Evolutionary conservation across 2,329 filamentous ascomycete species (phyloP).

Genomic region (Aschersonia sp.): DNA sequence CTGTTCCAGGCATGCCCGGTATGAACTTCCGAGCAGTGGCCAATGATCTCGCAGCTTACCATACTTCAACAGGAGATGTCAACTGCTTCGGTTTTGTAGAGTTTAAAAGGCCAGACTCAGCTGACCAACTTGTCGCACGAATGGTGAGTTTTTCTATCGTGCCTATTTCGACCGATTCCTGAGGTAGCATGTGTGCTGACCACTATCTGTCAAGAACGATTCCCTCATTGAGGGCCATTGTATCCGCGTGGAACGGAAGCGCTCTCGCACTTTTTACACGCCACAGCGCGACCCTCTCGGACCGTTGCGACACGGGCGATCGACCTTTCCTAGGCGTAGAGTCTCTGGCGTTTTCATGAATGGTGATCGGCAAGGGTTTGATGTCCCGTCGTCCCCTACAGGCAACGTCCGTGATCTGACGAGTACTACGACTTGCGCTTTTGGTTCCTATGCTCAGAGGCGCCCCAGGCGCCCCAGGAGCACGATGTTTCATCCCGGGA

Average conservation of each 20-base stretch:
- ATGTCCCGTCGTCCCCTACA: background rate
- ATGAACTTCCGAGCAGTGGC: background rate
- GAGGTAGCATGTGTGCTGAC: constrained; percentile 5
- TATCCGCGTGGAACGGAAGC: constrained; percentile 24
- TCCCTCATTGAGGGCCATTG: constrained; percentile 14
- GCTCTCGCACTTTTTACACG: constrained; percentile 9
- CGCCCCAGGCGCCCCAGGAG: constrained; percentile 3
- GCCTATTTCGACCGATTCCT: too few relatives aligned
- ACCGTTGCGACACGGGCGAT: constrained; percentile 2
- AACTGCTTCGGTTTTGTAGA: constrained; percentile 23
- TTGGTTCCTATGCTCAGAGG: constrained; percentile 1
- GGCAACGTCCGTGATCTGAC: background rate
- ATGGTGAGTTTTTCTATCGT: constrained; percentile 16
- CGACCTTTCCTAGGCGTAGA: constrained; percentile 3
- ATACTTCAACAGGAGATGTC: constrained; percentile 4
- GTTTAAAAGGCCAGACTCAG: constrained; percentile 20
- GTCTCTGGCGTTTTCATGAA: background rate
- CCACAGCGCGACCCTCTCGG: constrained; percentile 4
- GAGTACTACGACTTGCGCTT: background rate
- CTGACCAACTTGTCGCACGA: constrained; percentile 19
- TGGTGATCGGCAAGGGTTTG: too few relatives aligned
- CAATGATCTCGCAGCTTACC: too few relatives aligned
- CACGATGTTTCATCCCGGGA: constrained; percentile 4
- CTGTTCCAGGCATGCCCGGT: constrained; percentile 6
- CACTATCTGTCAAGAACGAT: constrained; percentile 14